These are phyloP conservation scores for Mycena citricolor DNA, from an alignment of 1,284 basidiomycete genomes.

Conservation along the genomic window DNA sequence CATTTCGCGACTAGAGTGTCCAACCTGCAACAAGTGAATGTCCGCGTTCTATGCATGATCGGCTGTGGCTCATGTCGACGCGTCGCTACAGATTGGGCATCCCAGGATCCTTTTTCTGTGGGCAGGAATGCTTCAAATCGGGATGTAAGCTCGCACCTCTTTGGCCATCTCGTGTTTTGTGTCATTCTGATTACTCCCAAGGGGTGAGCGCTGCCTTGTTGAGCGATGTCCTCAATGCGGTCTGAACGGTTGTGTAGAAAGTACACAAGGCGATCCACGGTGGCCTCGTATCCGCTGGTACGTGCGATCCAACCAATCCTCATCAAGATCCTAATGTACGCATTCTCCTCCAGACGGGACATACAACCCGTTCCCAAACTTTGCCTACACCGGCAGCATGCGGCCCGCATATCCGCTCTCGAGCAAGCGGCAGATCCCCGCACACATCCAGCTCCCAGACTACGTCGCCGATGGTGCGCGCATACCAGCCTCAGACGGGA, in stretches of 20 bases:
- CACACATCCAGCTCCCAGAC: constrained; percentile 73
- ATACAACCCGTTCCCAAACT: constrained; percentile 72
- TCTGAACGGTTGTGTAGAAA: no score
- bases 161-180: no score
- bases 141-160: constrained; percentile 72
- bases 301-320: no score
- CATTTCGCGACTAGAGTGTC: constrained; percentile 73
- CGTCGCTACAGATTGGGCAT: constrained; percentile 63
- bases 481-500: constrained; percentile 27
- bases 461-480: constrained; percentile 70
- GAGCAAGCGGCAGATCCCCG: constrained; percentile 66
- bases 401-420: constrained; percentile 77
- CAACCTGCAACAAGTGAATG: constrained; percentile 74
- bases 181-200: no score
- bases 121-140: constrained; percentile 84
- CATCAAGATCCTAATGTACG: constrained; percentile 1
- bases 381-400: constrained; percentile 65
- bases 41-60: constrained; percentile 8
- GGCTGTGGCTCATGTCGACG: constrained; percentile 14
- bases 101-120: constrained; percentile 78
- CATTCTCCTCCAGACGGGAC: constrained; percentile 56
- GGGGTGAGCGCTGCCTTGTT: no score
- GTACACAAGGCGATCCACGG: constrained; percentile 71
- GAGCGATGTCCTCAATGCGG: no score
- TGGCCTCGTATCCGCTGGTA: constrained; percentile 15